phyloP scores from a whole-genome alignment of 169 alveolate genomes.

The Cryptosporidium sp. region DNA sequence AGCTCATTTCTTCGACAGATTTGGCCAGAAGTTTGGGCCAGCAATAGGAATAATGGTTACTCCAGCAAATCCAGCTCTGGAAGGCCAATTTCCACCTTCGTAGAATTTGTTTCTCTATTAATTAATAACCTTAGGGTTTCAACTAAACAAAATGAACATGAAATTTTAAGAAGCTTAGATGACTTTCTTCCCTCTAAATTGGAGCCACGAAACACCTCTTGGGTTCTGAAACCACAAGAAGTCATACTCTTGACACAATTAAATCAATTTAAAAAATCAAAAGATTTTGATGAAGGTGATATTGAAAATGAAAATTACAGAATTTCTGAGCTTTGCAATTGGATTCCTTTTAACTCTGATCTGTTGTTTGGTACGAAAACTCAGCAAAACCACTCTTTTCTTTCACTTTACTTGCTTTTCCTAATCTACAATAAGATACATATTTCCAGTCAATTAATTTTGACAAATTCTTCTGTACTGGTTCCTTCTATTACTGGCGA shows the following conservation, averaged over 20 bases:
- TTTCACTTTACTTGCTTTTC: constrained; percentile 42
- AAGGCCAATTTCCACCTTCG: neutral
- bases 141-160: neutral
- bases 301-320: neutral
- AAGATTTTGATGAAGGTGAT: neutral
- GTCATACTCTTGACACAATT: neutral
- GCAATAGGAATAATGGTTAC: neutral
- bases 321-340: neutral
- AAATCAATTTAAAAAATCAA: neutral
- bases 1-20: constrained; percentile 37
- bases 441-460: neutral
- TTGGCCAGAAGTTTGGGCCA: constrained; percentile 68
- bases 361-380: neutral
- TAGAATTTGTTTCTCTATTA: constrained; percentile 37
- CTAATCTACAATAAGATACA: constrained; percentile 39
- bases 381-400: constrained; percentile 33
- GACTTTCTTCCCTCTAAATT: constrained; percentile 12
- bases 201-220: neutral
- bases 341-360: constrained; percentile 17
- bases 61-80: neutral
- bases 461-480: neutral
- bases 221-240: constrained; percentile 61
- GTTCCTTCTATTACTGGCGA: constrained; percentile 62
- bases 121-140: constrained; percentile 36
- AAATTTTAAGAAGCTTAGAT: neutral